Percentiles rank a stretch among this genome's conserved stretches.
Conservation (phyloP, 176 grass and related monocot genomes). For the Aegilops tauschii region DNA sequence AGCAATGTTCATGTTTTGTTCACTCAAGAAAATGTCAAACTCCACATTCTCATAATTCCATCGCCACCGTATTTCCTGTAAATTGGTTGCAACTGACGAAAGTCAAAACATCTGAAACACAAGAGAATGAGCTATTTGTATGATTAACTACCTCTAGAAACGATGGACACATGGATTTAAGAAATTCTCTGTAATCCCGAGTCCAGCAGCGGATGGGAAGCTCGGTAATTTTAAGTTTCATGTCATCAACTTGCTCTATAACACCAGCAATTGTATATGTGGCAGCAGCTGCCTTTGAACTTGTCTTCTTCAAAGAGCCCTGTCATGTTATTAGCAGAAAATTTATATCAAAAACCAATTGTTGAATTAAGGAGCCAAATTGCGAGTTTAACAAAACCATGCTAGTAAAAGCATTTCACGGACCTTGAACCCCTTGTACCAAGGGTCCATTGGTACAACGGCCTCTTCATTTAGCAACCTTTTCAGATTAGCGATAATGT, state of each 20-base stretch:
- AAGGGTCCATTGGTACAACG: too few species aligned
- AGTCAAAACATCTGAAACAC: neutral
- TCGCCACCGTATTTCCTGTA: constrained; percentile 41
- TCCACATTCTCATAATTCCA: constrained; percentile 59
- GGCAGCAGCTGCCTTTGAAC: too few species aligned
- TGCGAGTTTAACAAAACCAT: neutral
- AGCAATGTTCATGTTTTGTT: too few species aligned
- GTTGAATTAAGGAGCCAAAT: neutral
- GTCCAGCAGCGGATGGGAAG: constrained; percentile 70
- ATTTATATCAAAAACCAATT: too few species aligned
- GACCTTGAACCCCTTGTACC: neutral
- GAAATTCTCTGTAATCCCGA: constrained; percentile 73
- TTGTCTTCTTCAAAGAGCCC: too few species aligned
- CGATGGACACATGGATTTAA: constrained; percentile 29
- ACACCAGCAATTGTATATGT: too few species aligned
- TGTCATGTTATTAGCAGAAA: neutral
- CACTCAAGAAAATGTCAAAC: constrained; percentile 35
- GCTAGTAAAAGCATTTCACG: neutral
- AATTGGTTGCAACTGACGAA: constrained; percentile 6
- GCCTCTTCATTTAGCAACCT: too few species aligned
- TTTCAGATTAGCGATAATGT: too few species aligned
- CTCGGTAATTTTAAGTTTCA: too few species aligned
- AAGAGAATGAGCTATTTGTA: neutral
- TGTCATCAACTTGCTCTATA: constrained; percentile 10
- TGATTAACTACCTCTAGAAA: constrained; percentile 61